A percentile compares a stretch with the other conserved stretches of the same genome.
Conservation (phyloP, 306 rosid species). For the Dryas alaskensis region DNA sequence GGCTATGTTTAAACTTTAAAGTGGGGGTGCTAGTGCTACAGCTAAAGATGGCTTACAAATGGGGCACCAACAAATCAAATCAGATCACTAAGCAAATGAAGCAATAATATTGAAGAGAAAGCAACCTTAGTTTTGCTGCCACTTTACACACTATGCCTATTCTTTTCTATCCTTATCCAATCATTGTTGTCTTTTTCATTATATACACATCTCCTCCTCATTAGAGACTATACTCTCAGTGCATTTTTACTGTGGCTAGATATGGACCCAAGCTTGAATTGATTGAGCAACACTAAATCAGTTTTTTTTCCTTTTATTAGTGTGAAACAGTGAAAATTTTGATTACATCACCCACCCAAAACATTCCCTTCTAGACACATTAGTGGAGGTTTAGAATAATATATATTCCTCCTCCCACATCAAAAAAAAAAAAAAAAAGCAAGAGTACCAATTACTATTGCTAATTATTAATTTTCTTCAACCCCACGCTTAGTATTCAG, state of each 20-base stretch:
- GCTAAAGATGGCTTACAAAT: not conserved
- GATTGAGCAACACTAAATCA: too few species aligned
- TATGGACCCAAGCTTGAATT: conserved; percentile 19
- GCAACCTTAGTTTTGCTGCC: conserved; percentile 42
- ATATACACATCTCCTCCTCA: conserved; percentile 30
- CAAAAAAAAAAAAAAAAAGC: not conserved
- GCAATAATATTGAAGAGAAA: conserved; percentile 30
- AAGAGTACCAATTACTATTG: conserved; percentile 6
- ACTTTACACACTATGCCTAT: conserved; percentile 40
- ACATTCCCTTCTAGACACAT: conserved; percentile 26
- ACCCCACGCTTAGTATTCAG: conserved; percentile 11
- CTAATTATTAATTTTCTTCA: conserved; percentile 17
- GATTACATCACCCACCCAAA: conserved; percentile 33
- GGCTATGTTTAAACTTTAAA: not conserved
- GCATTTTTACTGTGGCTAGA: conserved; percentile 50
- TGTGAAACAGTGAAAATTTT: conserved; percentile 7
- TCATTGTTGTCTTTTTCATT: conserved; percentile 37
- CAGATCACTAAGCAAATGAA: conserved; percentile 23
- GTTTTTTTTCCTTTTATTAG: too few species aligned
- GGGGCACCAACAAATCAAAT: not conserved
- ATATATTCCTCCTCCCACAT: conserved; percentile 7
- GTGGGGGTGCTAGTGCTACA: not conserved
- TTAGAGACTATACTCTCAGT: conserved; percentile 21
- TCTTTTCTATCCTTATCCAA: conserved; percentile 24
- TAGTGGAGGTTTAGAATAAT: conserved; percentile 24